Conservation (phyloP, 495 filamentous ascomycete genomes). For the Trypethelium eluteriae region DNA sequence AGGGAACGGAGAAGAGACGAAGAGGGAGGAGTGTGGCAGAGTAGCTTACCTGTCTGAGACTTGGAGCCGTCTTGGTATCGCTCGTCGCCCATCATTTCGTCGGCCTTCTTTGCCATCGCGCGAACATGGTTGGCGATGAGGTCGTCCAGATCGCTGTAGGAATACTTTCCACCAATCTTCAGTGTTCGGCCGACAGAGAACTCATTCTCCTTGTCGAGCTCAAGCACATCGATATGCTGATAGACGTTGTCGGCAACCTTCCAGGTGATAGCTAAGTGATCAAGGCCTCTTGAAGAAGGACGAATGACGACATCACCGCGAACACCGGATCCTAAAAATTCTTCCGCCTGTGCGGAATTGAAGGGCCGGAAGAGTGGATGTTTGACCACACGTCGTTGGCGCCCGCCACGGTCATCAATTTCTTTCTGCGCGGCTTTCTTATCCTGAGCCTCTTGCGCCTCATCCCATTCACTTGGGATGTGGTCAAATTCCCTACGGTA, state of each 20-base stretch:
- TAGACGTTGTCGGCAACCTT: slow-evolving; percentile 92
- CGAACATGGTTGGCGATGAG: slow-evolving; percentile 95
- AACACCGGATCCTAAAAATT: slow-evolving; percentile 77
- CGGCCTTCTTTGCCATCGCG: slow-evolving; percentile 94
- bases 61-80: slow-evolving; percentile 78
- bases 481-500: slow-evolving; percentile 59
- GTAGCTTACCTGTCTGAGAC: slow-evolving; percentile 68
- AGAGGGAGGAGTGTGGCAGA: slow-evolving; percentile 11
- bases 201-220: slow-evolving; percentile 92
- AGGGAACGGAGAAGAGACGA: neutral
- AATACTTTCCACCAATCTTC: slow-evolving; percentile 77
- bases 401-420: slow-evolving; percentile 71
- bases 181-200: slow-evolving; percentile 81
- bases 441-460: slow-evolving; percentile 67
- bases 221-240: slow-evolving; percentile 94
- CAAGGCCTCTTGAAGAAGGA: slow-evolving; percentile 84
- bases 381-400: slow-evolving; percentile 89
- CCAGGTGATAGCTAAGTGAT: slow-evolving; percentile 95
- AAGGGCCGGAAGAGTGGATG: slow-evolving; percentile 91
- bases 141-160: slow-evolving; percentile 92
- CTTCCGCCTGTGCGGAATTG: slow-evolving; percentile 86
- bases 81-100: slow-evolving; percentile 87
- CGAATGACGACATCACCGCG: slow-evolving; percentile 89
- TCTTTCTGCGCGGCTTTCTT: slow-evolving; percentile 61
- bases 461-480: slow-evolving; percentile 76